phyloP scores from a whole-genome alignment of 805 yeast genomes.

The Saccharomycopsis sp. region DNA sequence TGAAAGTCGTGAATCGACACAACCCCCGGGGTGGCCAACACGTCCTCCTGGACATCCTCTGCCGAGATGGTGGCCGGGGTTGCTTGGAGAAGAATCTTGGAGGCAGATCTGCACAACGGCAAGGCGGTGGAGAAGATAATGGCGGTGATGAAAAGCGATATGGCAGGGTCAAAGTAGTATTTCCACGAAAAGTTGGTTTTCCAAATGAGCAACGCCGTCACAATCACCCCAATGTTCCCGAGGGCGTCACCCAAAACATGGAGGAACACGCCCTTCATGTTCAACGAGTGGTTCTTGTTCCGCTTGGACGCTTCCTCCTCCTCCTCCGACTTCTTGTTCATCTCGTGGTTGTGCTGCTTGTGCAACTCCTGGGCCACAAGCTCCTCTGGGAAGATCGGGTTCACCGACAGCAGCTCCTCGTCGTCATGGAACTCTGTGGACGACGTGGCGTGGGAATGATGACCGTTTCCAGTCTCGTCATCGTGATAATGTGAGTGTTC shows the following conservation, averaged over 20 bases:
- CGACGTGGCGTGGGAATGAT: slow-evolving; percentile 20
- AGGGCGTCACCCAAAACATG: slow-evolving; percentile 95
- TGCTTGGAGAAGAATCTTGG: slow-evolving; percentile 84
- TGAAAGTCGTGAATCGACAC: slow-evolving; percentile 90
- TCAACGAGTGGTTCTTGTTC: slow-evolving; percentile 50
- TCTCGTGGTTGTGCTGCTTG: slow-evolving; percentile 2
- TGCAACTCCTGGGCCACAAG: slow-evolving; percentile 6
- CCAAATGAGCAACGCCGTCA: slow-evolving; percentile 89
- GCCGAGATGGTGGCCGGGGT: slow-evolving; percentile 81
- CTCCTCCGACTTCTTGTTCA: neutral
- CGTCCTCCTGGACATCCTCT: slow-evolving; percentile 60
- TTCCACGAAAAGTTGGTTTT: slow-evolving; percentile 85
- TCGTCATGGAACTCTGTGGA: slow-evolving; percentile 6
- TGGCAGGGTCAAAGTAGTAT: slow-evolving; percentile 75
- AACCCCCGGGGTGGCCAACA: slow-evolving; percentile 61
- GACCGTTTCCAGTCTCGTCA: slow-evolving; percentile 15
- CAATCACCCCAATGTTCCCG: slow-evolving; percentile 89
- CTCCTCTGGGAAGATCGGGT: slow-evolving; percentile 22
- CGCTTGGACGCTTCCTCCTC: slow-evolving; percentile 20
- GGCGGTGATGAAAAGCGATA: slow-evolving; percentile 75
- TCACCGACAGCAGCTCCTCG: slow-evolving; percentile 15
- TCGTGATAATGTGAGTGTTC: slow-evolving; percentile 22
- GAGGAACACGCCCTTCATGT: slow-evolving; percentile 94
- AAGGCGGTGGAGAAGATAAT: slow-evolving; percentile 87
- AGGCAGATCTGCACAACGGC: slow-evolving; percentile 79